Evolutionary conservation across 1,139 yeast species (phyloP), one percentile per base, ranked within the genome.

Genomic region (Lodderomyces elongisporus): DNA sequence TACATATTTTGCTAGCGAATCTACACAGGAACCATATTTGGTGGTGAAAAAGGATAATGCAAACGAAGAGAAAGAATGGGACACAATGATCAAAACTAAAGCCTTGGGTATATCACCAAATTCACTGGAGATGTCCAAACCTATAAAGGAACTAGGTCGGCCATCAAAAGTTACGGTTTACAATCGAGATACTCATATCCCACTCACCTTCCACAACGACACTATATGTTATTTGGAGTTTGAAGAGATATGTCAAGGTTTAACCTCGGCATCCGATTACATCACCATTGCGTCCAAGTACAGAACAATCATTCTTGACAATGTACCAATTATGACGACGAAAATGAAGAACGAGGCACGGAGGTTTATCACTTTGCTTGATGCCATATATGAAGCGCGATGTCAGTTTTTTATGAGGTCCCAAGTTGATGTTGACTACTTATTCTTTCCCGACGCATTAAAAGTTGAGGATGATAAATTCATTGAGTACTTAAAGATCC

Each of bases 321-420:
- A 76, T 36, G 78, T 81, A 3, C 89, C 89, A 0, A 62, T 74
- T 3, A 56, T 81, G 56, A 72, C 77, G 2, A 53, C 74, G 4
- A 68, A 60, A 33, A 73, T 68, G 75, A 79, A 77, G 46, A 79
- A 79, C 46, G 85, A 80, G 43, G 88, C 88, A 2, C 58, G 85
- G 36, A 54, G 84, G 36, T 74, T 81, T 45, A 81, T 81, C 31
- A 77, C 83, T 0, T 55, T 81, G 14, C 50, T 81, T 17, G 88
- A 81, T 54, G 85, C 87, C 0, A 53, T 80, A 5, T 81, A 81
- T 48, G 89, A 81, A 48, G 69, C 80, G 18, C 70, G 71, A 45
- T 80, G 87, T 45, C 77, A 76, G 44, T 56, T 80, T 14, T 66
- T 64, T 25, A 52, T 81, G 42, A 56, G 78, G 33, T 54, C 73